These are phyloP conservation scores for Cryptosporidium sp. DNA, from an alignment of 169 alveolate genomes.

Conservation along the genomic window DNA sequence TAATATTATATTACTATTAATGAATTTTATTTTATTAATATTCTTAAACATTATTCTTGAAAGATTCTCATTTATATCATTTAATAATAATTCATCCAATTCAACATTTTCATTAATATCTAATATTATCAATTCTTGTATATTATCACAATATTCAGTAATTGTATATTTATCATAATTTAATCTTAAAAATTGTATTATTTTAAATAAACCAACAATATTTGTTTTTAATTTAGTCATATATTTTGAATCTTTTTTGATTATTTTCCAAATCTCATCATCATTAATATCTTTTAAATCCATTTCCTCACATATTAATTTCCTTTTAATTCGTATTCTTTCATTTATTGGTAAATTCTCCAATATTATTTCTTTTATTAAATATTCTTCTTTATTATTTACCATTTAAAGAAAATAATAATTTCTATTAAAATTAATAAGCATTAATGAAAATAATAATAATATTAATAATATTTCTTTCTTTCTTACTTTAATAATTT, in stretches of 20 bases:
- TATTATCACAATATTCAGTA: background rate
- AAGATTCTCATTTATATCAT: background rate
- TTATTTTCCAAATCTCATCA: constrained; percentile 1
- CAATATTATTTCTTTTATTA: background rate
- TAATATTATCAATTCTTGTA: constrained; percentile 10
- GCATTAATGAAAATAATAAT: too few species aligned
- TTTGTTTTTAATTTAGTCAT: background rate
- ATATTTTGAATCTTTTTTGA: background rate
- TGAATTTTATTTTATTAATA: constrained; percentile 23
- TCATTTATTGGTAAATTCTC: constrained; percentile 1
- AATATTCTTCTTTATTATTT: background rate
- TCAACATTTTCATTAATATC: background rate
- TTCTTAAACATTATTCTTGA: background rate
- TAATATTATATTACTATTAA: background rate
- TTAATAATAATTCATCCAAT: background rate
- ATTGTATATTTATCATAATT: background rate
- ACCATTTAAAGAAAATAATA: background rate
- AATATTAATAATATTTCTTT: too few species aligned
- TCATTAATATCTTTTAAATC: background rate
- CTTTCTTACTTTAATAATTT: too few species aligned
- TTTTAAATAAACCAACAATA: background rate
- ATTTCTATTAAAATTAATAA: background rate
- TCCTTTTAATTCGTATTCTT: background rate
- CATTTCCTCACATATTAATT: background rate
- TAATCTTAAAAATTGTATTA: background rate